A percentile compares a stretch with the other conserved stretches of the same genome.
Evolutionary conservation across 306 rosid species (phyloP).

Genomic region (Prunus salicina): DNA sequence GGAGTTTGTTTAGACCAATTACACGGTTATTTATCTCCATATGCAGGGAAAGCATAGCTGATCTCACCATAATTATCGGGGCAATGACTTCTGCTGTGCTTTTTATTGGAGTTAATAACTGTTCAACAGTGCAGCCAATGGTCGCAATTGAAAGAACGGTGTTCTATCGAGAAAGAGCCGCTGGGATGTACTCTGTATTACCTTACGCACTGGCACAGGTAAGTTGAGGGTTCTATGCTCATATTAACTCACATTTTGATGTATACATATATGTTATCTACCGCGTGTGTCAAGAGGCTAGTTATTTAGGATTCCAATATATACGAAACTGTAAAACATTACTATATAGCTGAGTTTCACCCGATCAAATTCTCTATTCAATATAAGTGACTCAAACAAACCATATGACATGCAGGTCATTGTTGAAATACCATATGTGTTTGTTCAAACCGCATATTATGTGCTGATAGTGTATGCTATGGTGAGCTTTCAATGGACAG

Average conservation of each 20-base stretch:
- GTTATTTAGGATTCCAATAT: not conserved
- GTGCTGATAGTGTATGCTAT: conserved; percentile 73
- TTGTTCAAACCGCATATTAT: conserved; percentile 67
- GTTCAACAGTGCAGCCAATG: conserved; percentile 85
- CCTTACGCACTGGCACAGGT: conserved; percentile 95
- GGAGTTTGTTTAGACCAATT: not conserved
- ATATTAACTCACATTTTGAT: not conserved
- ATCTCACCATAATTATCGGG: conserved; percentile 65
- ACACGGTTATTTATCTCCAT: not conserved
- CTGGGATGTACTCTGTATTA: conserved; percentile 91
- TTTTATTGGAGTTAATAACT: conserved; percentile 78
- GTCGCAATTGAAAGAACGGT: conserved; percentile 84
- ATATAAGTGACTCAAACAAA: not conserved
- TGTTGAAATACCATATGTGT: conserved; percentile 71
- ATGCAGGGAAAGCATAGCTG: conserved; percentile 50
- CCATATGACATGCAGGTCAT: conserved; percentile 50
- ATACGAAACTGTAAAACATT: not conserved
- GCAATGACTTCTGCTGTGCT: conserved; percentile 80
- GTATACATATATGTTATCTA: not conserved
- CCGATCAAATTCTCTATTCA: not conserved
- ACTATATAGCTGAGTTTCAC: not conserved
- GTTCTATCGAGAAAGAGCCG: conserved; percentile 89
- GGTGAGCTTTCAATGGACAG: conserved; percentile 85
- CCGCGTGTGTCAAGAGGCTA: not conserved
- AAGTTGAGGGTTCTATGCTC: not conserved